phyloP scores from a whole-genome alignment of 148 eudicot species.

The Agrostemma githago region DNA sequence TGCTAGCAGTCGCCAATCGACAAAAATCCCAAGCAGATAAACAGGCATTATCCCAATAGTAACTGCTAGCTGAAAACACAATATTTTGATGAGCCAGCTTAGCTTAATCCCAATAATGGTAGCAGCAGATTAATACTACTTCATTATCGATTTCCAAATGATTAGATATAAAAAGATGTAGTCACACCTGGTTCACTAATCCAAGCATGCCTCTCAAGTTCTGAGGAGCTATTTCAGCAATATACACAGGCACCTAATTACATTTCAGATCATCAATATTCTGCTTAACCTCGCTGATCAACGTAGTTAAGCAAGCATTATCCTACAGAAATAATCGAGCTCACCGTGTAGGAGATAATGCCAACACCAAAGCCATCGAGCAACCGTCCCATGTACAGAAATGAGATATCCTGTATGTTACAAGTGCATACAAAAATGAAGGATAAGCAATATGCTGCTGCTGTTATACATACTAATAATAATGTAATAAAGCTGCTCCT shows the following conservation, averaged over 20 bases:
- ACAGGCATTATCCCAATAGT: constrained; percentile 79
- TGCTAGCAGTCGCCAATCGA: constrained; percentile 78
- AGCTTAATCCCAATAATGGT: too few species aligned
- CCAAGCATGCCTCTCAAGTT: constrained; percentile 85
- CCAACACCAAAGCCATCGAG: constrained; percentile 92
- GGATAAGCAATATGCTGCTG: background rate
- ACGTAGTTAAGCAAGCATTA: background rate
- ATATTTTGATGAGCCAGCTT: background rate
- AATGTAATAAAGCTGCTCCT: too few species aligned
- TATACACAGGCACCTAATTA: constrained; percentile 80
- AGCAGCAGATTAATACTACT: background rate
- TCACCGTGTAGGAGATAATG: constrained; percentile 83
- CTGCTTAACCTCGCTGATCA: background rate
- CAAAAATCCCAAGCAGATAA: constrained; percentile 70
- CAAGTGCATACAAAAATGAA: background rate
- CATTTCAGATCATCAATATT: constrained; percentile 3
- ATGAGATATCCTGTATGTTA: constrained; percentile 54
- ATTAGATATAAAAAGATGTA: background rate
- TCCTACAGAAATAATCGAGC: background rate
- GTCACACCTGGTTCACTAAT: constrained; percentile 82
- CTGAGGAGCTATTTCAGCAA: constrained; percentile 91
- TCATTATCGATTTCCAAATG: background rate
- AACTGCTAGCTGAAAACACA: constrained; percentile 60
- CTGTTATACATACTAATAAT: background rate
- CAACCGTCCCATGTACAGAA: constrained; percentile 83